Conservation (phyloP, 1,284 basidiomycete genomes). For the Thecaphora frezii region DNA sequence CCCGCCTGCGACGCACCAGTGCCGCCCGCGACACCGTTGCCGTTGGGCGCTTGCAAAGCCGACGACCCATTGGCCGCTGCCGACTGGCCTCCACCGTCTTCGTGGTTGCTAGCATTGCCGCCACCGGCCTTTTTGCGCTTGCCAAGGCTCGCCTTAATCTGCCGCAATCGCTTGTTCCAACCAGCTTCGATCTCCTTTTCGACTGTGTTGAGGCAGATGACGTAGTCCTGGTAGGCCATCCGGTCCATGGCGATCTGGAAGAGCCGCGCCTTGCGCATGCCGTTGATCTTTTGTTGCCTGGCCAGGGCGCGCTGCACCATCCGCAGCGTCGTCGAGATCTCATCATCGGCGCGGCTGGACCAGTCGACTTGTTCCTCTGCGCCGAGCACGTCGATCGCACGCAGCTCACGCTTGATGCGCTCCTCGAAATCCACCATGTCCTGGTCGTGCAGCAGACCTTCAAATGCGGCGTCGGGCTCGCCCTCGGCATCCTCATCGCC, state of each 20-base stretch:
- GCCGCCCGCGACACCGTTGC: constrained; percentile 23
- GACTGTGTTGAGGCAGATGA: constrained; percentile 47
- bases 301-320: constrained; percentile 82
- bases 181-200: constrained; percentile 56
- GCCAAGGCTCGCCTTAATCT: constrained; percentile 52
- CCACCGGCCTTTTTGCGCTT: constrained; percentile 51
- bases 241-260: constrained; percentile 78
- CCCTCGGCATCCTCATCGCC: constrained; percentile 39
- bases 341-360: constrained; percentile 69
- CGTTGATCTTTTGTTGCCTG: constrained; percentile 76
- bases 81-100: constrained; percentile 5
- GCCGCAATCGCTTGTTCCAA: constrained; percentile 52
- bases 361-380: constrained; percentile 60
- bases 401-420: constrained; percentile 64
- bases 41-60: constrained; percentile 9
- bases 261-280: constrained; percentile 75
- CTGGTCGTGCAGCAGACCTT: constrained; percentile 38
- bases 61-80: constrained; percentile 2
- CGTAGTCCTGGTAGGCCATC: constrained; percentile 72
- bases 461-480: constrained; percentile 16
- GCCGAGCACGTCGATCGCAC: constrained; percentile 63
- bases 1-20: constrained; percentile 25
- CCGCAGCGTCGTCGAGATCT: constrained; percentile 84
- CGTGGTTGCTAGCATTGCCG: constrained; percentile 12
- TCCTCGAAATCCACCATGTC: constrained; percentile 65